Evolutionary conservation across 2,329 filamentous ascomycete species (phyloP), one percentile per base, ranked within the genome.

Genomic region (Colletotrichum sp.): DNA sequence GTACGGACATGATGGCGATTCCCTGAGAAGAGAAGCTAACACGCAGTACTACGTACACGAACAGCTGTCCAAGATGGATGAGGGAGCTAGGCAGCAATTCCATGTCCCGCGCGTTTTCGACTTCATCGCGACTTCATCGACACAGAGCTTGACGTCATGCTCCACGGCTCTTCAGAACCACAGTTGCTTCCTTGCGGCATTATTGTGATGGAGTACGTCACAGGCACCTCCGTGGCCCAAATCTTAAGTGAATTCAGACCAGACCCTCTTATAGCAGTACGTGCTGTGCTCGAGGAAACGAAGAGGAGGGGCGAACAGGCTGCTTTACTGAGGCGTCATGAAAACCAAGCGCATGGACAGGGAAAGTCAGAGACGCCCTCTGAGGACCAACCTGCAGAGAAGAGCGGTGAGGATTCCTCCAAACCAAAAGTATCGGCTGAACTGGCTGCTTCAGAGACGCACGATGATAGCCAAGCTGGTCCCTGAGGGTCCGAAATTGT

Each of bases 281-380:
- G 43, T 51, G 43, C 43, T 21, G 43, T 51, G n/a, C 43, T 51
- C 3, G 43, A 51, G 11, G 43, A 51, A 21, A 51, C 43, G n/a
- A 51, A 0, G 43, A 51, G 43, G 43, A 51, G 13, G 2, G 1
- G 3, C 43, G 43, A 51, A 21, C 43, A 4, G 11, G 43, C 43
- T 51, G 43, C 43, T 21, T 51, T 51, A 13, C 43, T 13, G 2
- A 1, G 43, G n/a, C 43, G 0, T 0, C n/a, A 0, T 0, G 43
- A 51, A 21, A 51, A 21, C 4, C n/a, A 51, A 4, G n/a, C 2
- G 43, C 43, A 13, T 4, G n/a, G 7, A 21, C n/a, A 21, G 3
- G n/a, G 2, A 8, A 21, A 13, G 2, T 47, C 3, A 47, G n/a
- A 13, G n/a, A 21, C 43, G 1, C 2, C 43, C 8, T 3, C n/a